phyloP scores from a whole-genome alignment of 2,329 filamentous ascomycete species.

The Cladosporium oxysporum region DNA sequence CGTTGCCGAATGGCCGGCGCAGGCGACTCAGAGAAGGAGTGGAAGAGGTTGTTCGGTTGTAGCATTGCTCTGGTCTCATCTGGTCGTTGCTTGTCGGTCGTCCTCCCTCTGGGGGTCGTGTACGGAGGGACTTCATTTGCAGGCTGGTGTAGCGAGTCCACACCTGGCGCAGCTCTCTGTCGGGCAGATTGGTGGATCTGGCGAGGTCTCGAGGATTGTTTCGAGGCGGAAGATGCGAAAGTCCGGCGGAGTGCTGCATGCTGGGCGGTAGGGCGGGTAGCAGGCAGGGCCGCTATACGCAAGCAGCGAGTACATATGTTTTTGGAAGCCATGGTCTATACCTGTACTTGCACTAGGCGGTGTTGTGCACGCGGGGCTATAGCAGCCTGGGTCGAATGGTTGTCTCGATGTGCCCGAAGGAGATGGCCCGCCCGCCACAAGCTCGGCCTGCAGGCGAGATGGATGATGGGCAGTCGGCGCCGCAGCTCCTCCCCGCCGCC shows the following conservation, averaged over 20 bases:
- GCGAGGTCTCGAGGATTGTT: constrained; percentile 25
- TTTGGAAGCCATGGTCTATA: constrained; percentile 28
- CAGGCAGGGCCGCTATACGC: constrained; percentile 23
- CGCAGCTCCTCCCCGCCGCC: constrained; percentile 12
- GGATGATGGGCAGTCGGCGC: constrained; percentile 3
- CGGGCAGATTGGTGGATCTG: constrained; percentile 28
- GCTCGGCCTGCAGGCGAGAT: not conserved
- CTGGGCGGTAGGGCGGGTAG: constrained; percentile 16
- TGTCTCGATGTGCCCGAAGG: constrained; percentile 21
- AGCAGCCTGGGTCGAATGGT: constrained; percentile 5
- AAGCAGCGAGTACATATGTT: constrained; percentile 31
- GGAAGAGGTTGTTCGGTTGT: constrained; percentile 64
- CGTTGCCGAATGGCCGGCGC: constrained; percentile 83
- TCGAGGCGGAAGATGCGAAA: constrained; percentile 27
- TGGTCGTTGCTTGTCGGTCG: constrained; percentile 13
- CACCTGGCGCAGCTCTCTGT: constrained; percentile 25
- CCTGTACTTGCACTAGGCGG: not conserved
- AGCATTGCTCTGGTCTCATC: constrained; percentile 6
- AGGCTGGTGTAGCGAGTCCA: constrained; percentile 22
- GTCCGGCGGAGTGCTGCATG: constrained; percentile 23
- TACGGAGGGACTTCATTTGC: constrained; percentile 11
- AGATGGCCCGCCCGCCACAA: constrained; percentile 19
- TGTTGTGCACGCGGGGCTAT: not conserved
- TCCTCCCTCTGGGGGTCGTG: constrained; percentile 7
- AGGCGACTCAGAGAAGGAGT: constrained; percentile 86